Evolutionary conservation across 371 early-diverging fungal genomes (phyloP).

Genomic region (Apophysomyces elegans): DNA sequence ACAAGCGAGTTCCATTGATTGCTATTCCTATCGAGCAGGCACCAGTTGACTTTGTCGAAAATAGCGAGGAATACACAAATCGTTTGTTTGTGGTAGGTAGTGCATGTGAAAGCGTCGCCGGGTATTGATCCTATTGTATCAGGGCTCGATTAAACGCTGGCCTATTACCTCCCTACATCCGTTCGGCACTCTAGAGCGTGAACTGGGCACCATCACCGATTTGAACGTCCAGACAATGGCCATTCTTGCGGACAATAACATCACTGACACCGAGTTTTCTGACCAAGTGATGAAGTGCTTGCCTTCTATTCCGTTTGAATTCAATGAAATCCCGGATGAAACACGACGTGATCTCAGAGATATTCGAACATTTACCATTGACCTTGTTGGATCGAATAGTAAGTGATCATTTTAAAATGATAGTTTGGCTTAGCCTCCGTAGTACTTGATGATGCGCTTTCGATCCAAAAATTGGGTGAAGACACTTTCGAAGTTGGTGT

Average conservation of each 20-base stretch:
- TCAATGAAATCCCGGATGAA: conserved; percentile 53
- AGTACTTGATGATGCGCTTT: conserved; percentile 93
- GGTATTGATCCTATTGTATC: conserved; percentile 25
- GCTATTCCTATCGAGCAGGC: conserved; percentile 76
- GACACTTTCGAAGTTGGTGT: conserved; percentile 89
- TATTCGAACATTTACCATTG: conserved; percentile 82
- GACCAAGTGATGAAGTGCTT: conserved; percentile 66
- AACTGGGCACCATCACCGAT: conserved; percentile 71
- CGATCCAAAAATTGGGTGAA: conserved; percentile 67
- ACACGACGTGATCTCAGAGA: conserved; percentile 74
- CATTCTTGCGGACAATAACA: conserved; percentile 66
- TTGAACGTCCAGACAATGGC: conserved; percentile 71
- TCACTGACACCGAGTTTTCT: conserved; percentile 59
- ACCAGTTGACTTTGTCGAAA: conserved; percentile 67
- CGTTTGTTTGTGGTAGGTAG: conserved; percentile 50
- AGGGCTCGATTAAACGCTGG: conserved; percentile 74
- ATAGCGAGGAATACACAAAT: conserved; percentile 57
- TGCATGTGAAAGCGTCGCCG: not conserved
- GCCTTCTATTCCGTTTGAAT: conserved; percentile 65
- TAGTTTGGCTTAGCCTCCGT: not conserved
- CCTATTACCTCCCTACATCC: conserved; percentile 69
- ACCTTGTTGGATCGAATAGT: conserved; percentile 88
- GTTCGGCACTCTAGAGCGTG: conserved; percentile 64
- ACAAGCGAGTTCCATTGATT: conserved; percentile 81
- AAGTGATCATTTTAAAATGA: conserved; percentile 13